Percentiles rank a stretch among this genome's conserved stretches.
These are phyloP conservation scores for Aspergillus eucalypticola DNA, from an alignment of 2,329 filamentous ascomycete species.

Conservation along the genomic window DNA sequence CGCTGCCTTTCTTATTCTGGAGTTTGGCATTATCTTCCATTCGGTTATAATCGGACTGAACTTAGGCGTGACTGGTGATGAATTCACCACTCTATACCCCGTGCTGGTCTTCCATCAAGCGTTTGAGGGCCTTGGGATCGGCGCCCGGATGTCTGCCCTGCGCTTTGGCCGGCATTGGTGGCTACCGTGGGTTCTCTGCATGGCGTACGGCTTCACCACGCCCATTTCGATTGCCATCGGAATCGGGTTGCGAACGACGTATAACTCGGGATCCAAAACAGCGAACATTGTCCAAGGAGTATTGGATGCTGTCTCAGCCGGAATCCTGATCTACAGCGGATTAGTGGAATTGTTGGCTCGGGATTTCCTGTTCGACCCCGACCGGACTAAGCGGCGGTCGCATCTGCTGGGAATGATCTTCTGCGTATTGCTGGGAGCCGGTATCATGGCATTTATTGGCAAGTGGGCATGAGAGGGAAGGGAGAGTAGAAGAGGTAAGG, in stretches of 20 bases:
- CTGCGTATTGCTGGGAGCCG: slow-evolving; percentile 43
- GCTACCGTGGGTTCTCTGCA: slow-evolving; percentile 54
- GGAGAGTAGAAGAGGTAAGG: neutral
- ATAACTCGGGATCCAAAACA: slow-evolving; percentile 43
- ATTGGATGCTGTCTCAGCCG: slow-evolving; percentile 50
- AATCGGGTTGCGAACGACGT: slow-evolving; percentile 49
- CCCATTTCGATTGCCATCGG: slow-evolving; percentile 53
- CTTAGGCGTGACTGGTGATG: slow-evolving; percentile 57
- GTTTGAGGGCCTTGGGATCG: slow-evolving; percentile 64
- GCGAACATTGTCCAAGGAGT: slow-evolving; percentile 50
- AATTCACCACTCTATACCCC: slow-evolving; percentile 59
- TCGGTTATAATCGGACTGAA: slow-evolving; percentile 65
- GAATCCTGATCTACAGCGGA: slow-evolving; percentile 54
- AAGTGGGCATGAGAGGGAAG: slow-evolving; percentile 48
- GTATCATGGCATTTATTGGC: slow-evolving; percentile 52
- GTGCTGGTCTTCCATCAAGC: slow-evolving; percentile 65
- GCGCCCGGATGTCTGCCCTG: slow-evolving; percentile 59
- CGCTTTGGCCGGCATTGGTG: slow-evolving; percentile 49
- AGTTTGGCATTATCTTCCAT: slow-evolving; percentile 65
- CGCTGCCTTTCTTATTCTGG: slow-evolving; percentile 49
- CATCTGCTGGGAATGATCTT: slow-evolving; percentile 47
- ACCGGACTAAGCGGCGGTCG: slow-evolving; percentile 42
- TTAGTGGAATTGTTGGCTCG: slow-evolving; percentile 53
- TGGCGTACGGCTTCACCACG: slow-evolving; percentile 54
- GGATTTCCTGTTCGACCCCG: slow-evolving; percentile 54